Evolutionary conservation across 2,329 filamentous ascomycete genomes (phyloP).

Genomic region (Zymoseptoria brevis): DNA sequence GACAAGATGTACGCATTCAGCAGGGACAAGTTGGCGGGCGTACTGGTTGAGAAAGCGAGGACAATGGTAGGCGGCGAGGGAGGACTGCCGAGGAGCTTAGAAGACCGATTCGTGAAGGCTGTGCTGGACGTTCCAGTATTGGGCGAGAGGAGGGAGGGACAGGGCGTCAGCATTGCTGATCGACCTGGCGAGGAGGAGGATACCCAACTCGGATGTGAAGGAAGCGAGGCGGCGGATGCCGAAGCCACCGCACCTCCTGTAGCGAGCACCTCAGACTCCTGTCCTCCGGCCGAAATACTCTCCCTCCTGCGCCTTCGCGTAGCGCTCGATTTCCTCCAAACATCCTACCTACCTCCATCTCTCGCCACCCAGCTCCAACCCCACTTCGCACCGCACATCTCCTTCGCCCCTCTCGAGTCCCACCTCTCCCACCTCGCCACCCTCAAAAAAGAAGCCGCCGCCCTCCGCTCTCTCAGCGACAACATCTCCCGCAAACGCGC

Average conservation of each 20-base stretch:
- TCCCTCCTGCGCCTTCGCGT: constrained; percentile 57
- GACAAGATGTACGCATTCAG: constrained; percentile 80
- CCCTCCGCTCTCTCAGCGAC: constrained; percentile 59
- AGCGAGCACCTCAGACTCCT: constrained; percentile 22
- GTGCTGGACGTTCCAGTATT: constrained; percentile 69
- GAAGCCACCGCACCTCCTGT: constrained; percentile 10
- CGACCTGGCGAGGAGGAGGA: constrained; percentile 15
- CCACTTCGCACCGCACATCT: constrained; percentile 39
- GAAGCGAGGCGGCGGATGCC: constrained; percentile 12
- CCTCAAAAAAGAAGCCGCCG: constrained; percentile 62
- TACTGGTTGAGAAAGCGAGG: constrained; percentile 64
- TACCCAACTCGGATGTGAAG: constrained; percentile 10
- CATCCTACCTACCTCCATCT: constrained; percentile 49
- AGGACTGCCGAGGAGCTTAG: constrained; percentile 72
- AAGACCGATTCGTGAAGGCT: constrained; percentile 73
- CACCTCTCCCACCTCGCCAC: constrained; percentile 61
- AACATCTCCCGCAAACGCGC: constrained; percentile 60
- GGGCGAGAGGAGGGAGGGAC: constrained; percentile 55
- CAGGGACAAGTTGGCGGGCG: constrained; percentile 58
- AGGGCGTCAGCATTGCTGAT: constrained; percentile 26
- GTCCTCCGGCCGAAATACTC: constrained; percentile 34
- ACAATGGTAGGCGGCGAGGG: constrained; percentile 49
- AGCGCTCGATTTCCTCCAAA: constrained; percentile 57
- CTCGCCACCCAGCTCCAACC: constrained; percentile 40
- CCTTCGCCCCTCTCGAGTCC: constrained; percentile 64